Base-by-base conservation (phyloP, 2,329 filamentous ascomycete species). In the Pestalotiopsis sp. region DNA sequence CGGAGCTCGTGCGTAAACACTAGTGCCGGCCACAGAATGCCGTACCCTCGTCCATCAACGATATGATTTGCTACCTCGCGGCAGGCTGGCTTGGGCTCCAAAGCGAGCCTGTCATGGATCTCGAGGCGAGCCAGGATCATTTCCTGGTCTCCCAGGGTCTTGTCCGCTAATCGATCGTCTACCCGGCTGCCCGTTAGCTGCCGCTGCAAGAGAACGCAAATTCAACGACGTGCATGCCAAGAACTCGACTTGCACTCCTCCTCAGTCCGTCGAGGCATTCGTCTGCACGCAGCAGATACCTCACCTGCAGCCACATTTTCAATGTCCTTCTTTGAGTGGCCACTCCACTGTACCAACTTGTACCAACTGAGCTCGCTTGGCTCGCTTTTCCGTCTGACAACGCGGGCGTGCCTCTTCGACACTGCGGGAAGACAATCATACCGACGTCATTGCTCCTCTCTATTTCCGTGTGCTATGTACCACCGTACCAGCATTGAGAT, bases 141-240 rank as follows among this genome's bases (percentile, higher is more conserved):
- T 36, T 66, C 49, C 17, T 20, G 27, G n/a, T 62, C 20, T 64
- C 49, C 52, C 49, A 58, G 49, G 49, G 64, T 27, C 23, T 52
- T 23, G 14, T 52, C 64, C 64, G 20, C 38, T 23, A 23, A 49
- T 66, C 62, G 23, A 64, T 63, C 38, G 17, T 23, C 23, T 36
- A 36, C 49, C 49, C 38, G 17, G 17, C 23, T 36, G n/a, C 49
- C 49, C 49, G 64, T 66, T 66, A 58, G 45, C 52, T 66, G 64
- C 64, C 64, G 45, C 64, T 58, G 49, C 64, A 58, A 56, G 45
- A 20, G 39, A 66, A 66, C 41, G 64, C 64, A 66, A 58, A 66
- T 66, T 58, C 49, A 66, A 66, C 64, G 45, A 66, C 64, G 36
- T 58, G 45, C n/a, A 23, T 27, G 62, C 41, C 41, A 52, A 64